Evolutionary conservation across 345 rosid species (phyloP), one percentile per base, ranked within the genome.

Genomic region (Arabis alpina): DNA sequence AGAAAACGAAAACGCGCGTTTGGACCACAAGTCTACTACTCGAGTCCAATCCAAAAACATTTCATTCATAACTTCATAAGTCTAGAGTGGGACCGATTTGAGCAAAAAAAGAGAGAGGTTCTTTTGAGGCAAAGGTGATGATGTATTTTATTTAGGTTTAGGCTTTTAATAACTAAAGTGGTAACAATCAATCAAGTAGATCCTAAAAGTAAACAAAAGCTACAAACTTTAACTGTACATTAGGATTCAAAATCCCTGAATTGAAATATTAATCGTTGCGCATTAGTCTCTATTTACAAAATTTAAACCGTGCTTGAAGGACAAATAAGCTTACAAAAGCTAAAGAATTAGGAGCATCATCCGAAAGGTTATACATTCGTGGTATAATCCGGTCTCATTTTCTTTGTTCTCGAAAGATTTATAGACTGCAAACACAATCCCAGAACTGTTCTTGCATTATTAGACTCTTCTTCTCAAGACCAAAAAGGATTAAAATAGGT

Each of bases 81-180:
- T 49, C 34, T 3, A 49, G 25, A 25, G 40, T 41, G 53, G 74
- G 67, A 40, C 66, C 48, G 61, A 68, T 39, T 45, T 8, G 30
- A 39, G 39, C 44, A 40, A 30, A 55, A 28, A n/a, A 13, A 34
- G 37, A 27, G n/a, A 64, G 19, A 42, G 39, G 53, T 15, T 3
- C 67, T 58, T 66, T 37, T 66, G 8, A 73, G 67, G 37, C 61
- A 57, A 41, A 62, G 51, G 37, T 34, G 9, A 72, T 55, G 14
- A 44, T 27, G 36, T 12, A 32, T 8, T 32, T 36, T 13, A 10
- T 28, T 49, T 44, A 55, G 36, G 28, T 45, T 55, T 54, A 64
- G 58, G 59, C 52, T 73, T 72, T 61, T 62, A 15, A 63, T 36
- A 41, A 47, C 12, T 14, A 71, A 71, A 66, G 10, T 36, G 19